Conservation (phyloP, 768 basidiomycete species). For the Leccinum variicolor region DNA sequence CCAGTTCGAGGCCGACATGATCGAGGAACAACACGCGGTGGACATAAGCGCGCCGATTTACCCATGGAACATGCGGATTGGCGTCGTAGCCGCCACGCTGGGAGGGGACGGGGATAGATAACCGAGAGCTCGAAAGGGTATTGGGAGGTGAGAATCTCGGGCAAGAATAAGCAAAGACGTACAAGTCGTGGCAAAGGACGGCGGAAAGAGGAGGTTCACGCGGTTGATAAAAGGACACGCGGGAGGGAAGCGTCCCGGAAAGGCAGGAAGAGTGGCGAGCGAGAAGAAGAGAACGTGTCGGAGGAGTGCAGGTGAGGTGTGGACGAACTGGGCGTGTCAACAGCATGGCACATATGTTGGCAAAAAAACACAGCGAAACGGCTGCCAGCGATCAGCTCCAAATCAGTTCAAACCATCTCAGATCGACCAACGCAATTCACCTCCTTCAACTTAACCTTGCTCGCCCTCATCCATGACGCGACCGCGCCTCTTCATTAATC, state of each 20-base stretch:
- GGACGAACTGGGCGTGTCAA: constrained; percentile 48
- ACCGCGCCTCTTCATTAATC: constrained; percentile 32
- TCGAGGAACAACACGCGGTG: constrained; percentile 68
- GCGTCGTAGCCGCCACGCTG: constrained; percentile 27
- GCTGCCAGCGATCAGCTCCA: constrained; percentile 13
- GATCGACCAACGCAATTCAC: neutral
- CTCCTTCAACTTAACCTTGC: constrained; percentile 35
- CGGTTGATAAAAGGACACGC: constrained; percentile 26
- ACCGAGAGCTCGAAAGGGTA: constrained; percentile 20
- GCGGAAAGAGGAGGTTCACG: constrained; percentile 28
- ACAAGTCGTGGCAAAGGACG: constrained; percentile 27
- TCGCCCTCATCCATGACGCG: constrained; percentile 28
- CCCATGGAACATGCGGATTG: constrained; percentile 35
- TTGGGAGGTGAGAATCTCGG: constrained; percentile 26
- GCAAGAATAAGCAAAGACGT: constrained; percentile 29
- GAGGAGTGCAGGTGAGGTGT: constrained; percentile 62
- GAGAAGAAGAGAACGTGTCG: constrained; percentile 57
- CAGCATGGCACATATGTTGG: constrained; percentile 47
- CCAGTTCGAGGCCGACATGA: constrained; percentile 57
- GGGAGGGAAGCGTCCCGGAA: constrained; percentile 47
- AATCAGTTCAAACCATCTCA: constrained; percentile 10
- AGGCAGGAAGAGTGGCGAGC: constrained; percentile 54
- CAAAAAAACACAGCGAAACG: constrained; percentile 12
- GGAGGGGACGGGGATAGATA: constrained; percentile 20
- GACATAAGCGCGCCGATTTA: constrained; percentile 50